Evolutionary conservation across 192 early-diverging fungal genomes (phyloP).

Genomic region (Phycomyces blakesleeanus): DNA sequence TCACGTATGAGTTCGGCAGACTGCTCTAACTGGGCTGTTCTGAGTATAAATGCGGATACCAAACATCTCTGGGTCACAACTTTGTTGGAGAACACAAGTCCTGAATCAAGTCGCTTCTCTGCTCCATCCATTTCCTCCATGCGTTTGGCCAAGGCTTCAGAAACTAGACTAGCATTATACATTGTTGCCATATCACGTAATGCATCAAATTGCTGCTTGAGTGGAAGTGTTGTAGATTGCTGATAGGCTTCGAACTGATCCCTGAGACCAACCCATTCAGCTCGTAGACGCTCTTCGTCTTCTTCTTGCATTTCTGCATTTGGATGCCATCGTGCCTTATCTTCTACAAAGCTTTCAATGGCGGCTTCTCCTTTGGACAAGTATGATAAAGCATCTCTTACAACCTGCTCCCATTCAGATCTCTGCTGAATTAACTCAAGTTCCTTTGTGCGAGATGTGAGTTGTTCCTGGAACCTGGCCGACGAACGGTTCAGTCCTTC

Average conservation of each 20-base stretch:
- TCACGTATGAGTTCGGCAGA: constrained; percentile 23
- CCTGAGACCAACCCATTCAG: constrained; percentile 1
- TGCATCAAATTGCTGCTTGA: constrained; percentile 3
- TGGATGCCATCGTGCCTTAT: constrained; percentile 22
- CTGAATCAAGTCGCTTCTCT: neutral
- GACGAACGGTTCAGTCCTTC: neutral
- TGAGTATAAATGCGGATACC: constrained; percentile 16
- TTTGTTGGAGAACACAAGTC: constrained; percentile 22
- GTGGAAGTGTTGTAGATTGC: neutral
- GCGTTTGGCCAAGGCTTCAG: constrained; percentile 13
- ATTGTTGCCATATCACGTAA: neutral
- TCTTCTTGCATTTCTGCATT: constrained; percentile 1
- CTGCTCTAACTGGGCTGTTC: constrained; percentile 23
- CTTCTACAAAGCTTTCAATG: constrained; percentile 18
- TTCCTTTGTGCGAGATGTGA: constrained; percentile 17
- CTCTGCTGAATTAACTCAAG: constrained; percentile 14
- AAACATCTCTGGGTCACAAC: constrained; percentile 21
- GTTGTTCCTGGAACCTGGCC: constrained; percentile 19
- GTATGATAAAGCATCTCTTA: constrained; percentile 4
- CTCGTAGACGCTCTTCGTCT: neutral
- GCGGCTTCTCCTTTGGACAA: neutral
- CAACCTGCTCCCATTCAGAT: constrained; percentile 12
- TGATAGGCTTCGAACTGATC: constrained; percentile 13
- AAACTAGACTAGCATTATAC: constrained; percentile 1
- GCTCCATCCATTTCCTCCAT: constrained; percentile 5